Conservation (phyloP, 169 alveolate species). For the Plasmodium reichenowi region DNA sequence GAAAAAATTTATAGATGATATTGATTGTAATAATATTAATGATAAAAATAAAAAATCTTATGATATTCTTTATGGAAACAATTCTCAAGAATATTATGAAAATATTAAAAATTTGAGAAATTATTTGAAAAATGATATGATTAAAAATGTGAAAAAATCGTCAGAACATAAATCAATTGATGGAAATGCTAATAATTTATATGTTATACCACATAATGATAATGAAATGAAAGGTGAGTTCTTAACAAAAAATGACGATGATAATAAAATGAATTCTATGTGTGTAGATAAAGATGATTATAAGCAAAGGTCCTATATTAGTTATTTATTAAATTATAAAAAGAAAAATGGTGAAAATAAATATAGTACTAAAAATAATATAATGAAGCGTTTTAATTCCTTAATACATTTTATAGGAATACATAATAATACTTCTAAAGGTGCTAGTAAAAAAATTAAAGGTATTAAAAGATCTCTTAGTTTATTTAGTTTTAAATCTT, state of each 20-base stretch:
- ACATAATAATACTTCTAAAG: slow-evolving; percentile 7
- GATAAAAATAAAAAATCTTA: too few species aligned
- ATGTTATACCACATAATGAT: background rate
- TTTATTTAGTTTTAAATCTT: slow-evolving; percentile 25
- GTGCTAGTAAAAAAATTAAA: slow-evolving; percentile 1
- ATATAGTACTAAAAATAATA: background rate
- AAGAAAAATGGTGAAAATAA: background rate
- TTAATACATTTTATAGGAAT: slow-evolving; percentile 16
- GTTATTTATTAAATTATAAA: slow-evolving; percentile 39
- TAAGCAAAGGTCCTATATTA: slow-evolving; percentile 27
- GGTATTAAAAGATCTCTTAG: slow-evolving; percentile 18
- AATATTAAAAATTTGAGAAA: too few species aligned
- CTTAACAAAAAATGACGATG: background rate
- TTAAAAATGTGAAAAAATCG: background rate
- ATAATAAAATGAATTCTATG: slow-evolving; percentile 4
- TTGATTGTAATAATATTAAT: background rate
- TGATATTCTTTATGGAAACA: too few species aligned
- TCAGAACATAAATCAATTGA: background rate
- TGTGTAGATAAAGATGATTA: background rate
- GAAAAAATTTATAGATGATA: too few species aligned
- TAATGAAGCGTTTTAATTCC: slow-evolving; percentile 10
- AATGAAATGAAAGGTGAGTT: background rate
- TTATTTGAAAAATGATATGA: background rate
- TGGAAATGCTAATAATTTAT: background rate
- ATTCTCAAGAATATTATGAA: too few species aligned